phyloP scores from a whole-genome alignment of 805 yeast genomes.

The Saccharomyces eubayanus region DNA sequence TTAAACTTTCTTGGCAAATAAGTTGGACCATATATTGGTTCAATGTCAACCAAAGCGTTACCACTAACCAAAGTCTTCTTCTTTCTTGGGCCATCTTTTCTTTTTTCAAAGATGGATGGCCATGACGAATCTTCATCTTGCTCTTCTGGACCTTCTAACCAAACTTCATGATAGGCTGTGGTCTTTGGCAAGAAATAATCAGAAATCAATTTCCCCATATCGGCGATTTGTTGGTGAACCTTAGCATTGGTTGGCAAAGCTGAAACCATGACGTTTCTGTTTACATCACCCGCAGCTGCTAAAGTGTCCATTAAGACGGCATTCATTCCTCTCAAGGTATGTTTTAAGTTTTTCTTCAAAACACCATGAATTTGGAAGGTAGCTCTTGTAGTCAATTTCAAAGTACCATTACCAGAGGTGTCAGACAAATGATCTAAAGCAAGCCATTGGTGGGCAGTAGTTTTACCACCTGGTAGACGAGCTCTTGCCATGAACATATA shows the following conservation, averaged over 20 bases:
- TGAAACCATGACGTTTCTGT: slow-evolving; percentile 88
- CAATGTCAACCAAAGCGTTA: slow-evolving; percentile 69
- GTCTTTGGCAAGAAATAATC: slow-evolving; percentile 83
- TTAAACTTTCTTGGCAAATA: slow-evolving; percentile 94
- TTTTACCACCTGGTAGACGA: slow-evolving; percentile 87
- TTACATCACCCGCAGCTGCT: slow-evolving; percentile 98
- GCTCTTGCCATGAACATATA: slow-evolving; percentile 96
- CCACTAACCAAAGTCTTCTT: slow-evolving; percentile 82
- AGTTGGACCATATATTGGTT: slow-evolving; percentile 80
- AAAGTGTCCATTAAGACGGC: slow-evolving; percentile 84
- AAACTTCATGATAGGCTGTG: slow-evolving; percentile 93
- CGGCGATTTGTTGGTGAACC: slow-evolving; percentile 67
- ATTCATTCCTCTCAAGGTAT: slow-evolving; percentile 89
- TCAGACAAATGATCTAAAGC: slow-evolving; percentile 75
- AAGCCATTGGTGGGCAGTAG: slow-evolving; percentile 85
- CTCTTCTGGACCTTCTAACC: slow-evolving; percentile 82
- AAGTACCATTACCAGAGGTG: slow-evolving; percentile 81
- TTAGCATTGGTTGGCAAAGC: slow-evolving; percentile 83
- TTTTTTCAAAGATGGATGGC: slow-evolving; percentile 51
- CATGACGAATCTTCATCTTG: slow-evolving; percentile 58
- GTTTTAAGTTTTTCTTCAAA: slow-evolving; percentile 79
- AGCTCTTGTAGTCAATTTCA: slow-evolving; percentile 92
- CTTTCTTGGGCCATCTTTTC: slow-evolving; percentile 71
- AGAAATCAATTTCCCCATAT: slow-evolving; percentile 56
- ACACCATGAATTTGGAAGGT: slow-evolving; percentile 95